These are phyloP conservation scores for Rhizopogon sp. DNA, from an alignment of 768 basidiomycete species.

Conservation along the genomic window DNA sequence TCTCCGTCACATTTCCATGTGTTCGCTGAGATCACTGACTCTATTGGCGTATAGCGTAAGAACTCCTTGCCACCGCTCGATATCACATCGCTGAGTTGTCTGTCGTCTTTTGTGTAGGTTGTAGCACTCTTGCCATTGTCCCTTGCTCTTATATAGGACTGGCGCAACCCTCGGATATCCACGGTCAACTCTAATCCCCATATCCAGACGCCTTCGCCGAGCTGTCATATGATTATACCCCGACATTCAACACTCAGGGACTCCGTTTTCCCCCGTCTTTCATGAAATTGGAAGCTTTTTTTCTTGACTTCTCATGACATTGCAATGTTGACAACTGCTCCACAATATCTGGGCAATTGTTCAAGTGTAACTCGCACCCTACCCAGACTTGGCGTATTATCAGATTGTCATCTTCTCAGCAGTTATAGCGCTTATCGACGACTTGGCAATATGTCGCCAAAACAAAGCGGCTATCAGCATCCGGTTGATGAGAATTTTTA, in stretches of 20 bases:
- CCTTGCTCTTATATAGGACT: neutral
- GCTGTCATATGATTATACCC: slow-evolving; percentile 9
- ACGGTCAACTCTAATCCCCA: slow-evolving; percentile 1
- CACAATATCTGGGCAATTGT: no score
- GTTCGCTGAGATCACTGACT: slow-evolving; percentile 15
- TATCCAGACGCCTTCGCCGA: slow-evolving; percentile 3
- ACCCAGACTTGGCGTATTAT: neutral
- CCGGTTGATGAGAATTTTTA: neutral
- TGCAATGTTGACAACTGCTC: neutral
- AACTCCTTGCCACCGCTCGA: neutral
- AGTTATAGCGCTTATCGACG: neutral
- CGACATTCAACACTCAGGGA: slow-evolving; percentile 13
- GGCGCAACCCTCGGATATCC: slow-evolving; percentile 3
- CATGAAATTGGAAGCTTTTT: neutral
- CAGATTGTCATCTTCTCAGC: neutral
- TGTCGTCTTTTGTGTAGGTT: no score
- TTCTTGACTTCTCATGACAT: no score
- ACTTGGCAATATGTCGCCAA: neutral
- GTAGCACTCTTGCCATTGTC: neutral
- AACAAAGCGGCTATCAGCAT: neutral
- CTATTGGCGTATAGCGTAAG: neutral
- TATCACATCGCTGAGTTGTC: neutral
- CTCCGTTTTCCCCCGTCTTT: slow-evolving; percentile 7
- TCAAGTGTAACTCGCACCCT: no score
- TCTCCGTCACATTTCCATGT: neutral